Evolutionary conservation across 371 early-diverging fungal genomes (phyloP).

Genomic region (Zopfochytrium polystomum): DNA sequence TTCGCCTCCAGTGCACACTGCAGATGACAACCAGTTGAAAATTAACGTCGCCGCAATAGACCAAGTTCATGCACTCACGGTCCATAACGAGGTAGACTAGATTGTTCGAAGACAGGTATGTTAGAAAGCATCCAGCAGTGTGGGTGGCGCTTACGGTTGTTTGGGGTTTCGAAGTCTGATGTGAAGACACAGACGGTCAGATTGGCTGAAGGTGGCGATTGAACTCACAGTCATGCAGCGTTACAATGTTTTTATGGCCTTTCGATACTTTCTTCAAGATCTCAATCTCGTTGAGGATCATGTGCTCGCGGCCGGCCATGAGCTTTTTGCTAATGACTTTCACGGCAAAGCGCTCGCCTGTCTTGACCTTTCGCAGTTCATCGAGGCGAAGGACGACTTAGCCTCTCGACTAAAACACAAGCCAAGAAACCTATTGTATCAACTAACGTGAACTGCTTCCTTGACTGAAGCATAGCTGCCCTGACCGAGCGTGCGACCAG

Average conservation of each 20-base stretch:
- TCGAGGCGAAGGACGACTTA: neutral
- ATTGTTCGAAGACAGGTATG: conserved; percentile 1
- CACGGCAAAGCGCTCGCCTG: conserved; percentile 81
- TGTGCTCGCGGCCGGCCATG: conserved; percentile 83
- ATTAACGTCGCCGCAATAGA: neutral
- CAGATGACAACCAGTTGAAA: neutral
- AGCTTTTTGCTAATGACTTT: conserved; percentile 86
- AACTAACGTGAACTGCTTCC: conserved; percentile 51
- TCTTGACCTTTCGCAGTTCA: conserved; percentile 54
- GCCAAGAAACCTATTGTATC: too few relatives aligned
- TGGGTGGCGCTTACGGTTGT: conserved; percentile 63
- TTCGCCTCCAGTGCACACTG: conserved; percentile 82
- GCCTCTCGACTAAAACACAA: neutral
- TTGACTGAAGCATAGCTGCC: conserved; percentile 67
- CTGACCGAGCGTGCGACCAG: conserved; percentile 57
- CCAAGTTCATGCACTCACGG: conserved; percentile 17
- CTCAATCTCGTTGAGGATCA: conserved; percentile 87
- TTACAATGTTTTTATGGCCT: conserved; percentile 82
- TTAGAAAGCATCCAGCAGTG: neutral
- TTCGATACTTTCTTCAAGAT: conserved; percentile 79
- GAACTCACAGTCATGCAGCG: conserved; percentile 47
- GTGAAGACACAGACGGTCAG: too few relatives aligned
- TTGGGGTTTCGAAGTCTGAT: conserved; percentile 78
- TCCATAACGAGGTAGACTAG: conserved; percentile 87
- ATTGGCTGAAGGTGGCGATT: neutral